Base-by-base conservation (phyloP, 2,329 filamentous ascomycete genomes). In the Madurella fahalii region DNA sequence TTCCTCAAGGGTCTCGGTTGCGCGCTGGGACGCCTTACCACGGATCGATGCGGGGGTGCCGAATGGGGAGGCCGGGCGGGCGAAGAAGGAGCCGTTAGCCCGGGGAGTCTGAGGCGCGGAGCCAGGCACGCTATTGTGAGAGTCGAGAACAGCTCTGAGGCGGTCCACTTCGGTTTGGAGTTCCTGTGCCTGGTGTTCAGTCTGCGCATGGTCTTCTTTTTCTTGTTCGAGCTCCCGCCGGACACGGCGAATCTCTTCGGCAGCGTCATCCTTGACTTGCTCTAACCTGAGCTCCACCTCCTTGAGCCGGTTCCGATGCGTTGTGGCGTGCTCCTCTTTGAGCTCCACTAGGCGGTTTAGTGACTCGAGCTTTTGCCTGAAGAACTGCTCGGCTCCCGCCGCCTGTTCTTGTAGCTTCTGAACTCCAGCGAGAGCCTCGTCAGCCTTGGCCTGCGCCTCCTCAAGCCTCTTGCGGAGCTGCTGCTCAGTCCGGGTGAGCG, bases 321-420 rank as follows among this genome's bases (percentile, higher is more conserved):
- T 89, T 54, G 86, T 79, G 32, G 87, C 85, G 50, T 88, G 85
- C 65, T 92, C 85, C 55, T 89, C 82, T 61, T 90, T 89, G 67
- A 95, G 80, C 58, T 96, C 87, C 2, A 91, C 89, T 17, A 99
- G 79, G 43, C 94, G 84, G 55, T 83, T 85, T 25, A 88, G 84
- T 58, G 87, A 87, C 60, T 95, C 90, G 8, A 96, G 78, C 68
- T 97, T 92, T 53, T 92, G 85, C 63, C 87, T 85, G 76, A 94
- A 95, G 57, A 87, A 86, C 68, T 96, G 88, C 58, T 95, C 86
- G n/a, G 85, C 85, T 51, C 89, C 83, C 1, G 89, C 86, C 25
- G 88, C 87, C 17, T 89, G 83, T 66, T 95, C 91, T 65, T 94
- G 87, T 34, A 96, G 80, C 67, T 91, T 86, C 65, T 96, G 90